Evolutionary conservation across 495 filamentous ascomycete species (phyloP).

Genomic region (Arthonia radiata): DNA sequence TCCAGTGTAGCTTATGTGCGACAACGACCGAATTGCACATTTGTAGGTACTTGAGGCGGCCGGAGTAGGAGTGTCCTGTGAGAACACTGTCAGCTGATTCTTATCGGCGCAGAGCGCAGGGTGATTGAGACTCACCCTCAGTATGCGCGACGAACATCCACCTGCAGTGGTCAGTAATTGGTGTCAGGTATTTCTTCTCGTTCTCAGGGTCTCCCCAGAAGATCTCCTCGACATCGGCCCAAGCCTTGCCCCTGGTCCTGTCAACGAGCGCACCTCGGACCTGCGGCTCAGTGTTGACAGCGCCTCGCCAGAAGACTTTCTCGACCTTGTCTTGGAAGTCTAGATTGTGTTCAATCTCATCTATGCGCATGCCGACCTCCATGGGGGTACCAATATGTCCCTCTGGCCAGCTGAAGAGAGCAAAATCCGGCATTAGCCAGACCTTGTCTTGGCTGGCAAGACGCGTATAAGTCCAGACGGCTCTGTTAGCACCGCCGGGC

Average conservation of each 20-base stretch:
- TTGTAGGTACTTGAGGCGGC: conserved; percentile 27
- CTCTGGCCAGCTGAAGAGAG: conserved; percentile 9
- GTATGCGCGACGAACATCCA: conserved; percentile 31
- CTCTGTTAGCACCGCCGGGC: too few relatives aligned
- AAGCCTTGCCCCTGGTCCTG: conserved; percentile 12
- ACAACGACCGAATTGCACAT: conserved; percentile 23
- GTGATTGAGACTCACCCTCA: conserved; percentile 20
- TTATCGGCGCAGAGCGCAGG: not conserved
- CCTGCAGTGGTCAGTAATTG: conserved; percentile 23
- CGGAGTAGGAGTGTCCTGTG: conserved; percentile 25
- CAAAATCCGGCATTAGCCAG: conserved; percentile 14
- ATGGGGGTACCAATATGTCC: conserved; percentile 5
- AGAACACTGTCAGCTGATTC: not conserved
- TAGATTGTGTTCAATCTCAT: conserved; percentile 2
- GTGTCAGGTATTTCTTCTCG: conserved; percentile 16
- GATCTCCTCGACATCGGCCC: conserved; percentile 26
- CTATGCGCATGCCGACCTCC: conserved; percentile 3
- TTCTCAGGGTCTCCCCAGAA: conserved; percentile 7
- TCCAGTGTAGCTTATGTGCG: conserved; percentile 21
- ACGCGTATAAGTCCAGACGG: conserved; percentile 8
- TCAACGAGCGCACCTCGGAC: conserved; percentile 5
- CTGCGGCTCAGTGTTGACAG: conserved; percentile 1
- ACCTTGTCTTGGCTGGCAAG: conserved; percentile 3
- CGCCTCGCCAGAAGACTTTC: conserved; percentile 9
- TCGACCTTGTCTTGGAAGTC: conserved; percentile 6